Base-by-base conservation (phyloP, 2,329 filamentous ascomycete species). In the Penicillium concentricum region DNA sequence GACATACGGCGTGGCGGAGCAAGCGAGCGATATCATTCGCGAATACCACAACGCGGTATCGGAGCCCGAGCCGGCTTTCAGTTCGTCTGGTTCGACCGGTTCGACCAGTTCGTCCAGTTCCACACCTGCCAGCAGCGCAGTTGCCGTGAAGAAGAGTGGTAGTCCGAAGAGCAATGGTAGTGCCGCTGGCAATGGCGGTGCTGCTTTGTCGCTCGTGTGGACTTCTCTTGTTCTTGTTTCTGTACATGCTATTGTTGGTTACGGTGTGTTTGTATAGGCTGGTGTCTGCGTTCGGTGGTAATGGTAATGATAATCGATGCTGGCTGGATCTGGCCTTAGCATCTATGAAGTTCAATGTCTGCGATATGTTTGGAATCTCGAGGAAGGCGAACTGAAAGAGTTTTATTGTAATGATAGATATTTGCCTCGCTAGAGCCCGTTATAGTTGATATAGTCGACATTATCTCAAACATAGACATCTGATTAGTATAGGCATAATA, bases 1-100 rank as follows among this genome's bases (percentile, higher is more conserved):
- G 15, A 73, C 71, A 13, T 73, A 73, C 35, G 71, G 70, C 0
- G 32, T 73, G 12, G 70, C 71, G 4, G 71, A 73, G 48, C 65
- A 50, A 28, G 52, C 52, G 5, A 54, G 52, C n/a, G 39, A 41
- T 16, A 54, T 54, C 22, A 54, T 54, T 50, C 52, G 38, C 20
- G 5, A 22, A n/a, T 50, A 43, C 15, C 28, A 54, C n/a, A 41
- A 50, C 6, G 16, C 13, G n/a, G 15, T 30, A 5, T 15, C 45
- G 1, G 8, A 15, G 8, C 22, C 37, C 4, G 13, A 22, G 20
- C n/a, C 38, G 2, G 52, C 52, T 13, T 37, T 54, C 6, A 37
- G 45, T 15, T 20, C 18, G 2, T 51, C 48, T 2, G 12, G 18
- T 18, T 8, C 26, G 5, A 30, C 52, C 8, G 22, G 8, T 20